These are phyloP conservation scores for Tilletia walkeri DNA, from an alignment of 1,284 basidiomycete genomes.

Conservation along the genomic window DNA sequence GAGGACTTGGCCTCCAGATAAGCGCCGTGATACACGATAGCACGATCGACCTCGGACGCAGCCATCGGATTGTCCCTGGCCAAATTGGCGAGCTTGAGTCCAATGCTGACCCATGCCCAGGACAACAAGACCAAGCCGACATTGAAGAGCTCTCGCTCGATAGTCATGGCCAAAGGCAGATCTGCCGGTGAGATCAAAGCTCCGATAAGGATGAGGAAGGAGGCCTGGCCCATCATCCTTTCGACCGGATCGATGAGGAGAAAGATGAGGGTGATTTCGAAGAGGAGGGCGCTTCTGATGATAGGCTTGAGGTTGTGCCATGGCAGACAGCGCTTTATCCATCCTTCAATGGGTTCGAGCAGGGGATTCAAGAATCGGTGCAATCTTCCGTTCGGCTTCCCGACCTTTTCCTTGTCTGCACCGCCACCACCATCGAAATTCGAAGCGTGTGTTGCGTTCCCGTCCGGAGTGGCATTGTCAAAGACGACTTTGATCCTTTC, in stretches of 20 bases:
- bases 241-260: conserved; percentile 66
- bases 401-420: too few species aligned
- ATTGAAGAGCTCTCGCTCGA: conserved; percentile 70
- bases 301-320: conserved; percentile 62
- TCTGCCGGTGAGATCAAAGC: conserved; percentile 68
- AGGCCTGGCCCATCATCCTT: conserved; percentile 66
- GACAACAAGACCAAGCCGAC: conserved; percentile 61
- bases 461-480: too few species aligned
- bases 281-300: conserved; percentile 66
- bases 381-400: too few species aligned
- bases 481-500: too few species aligned
- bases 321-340: conserved; percentile 10
- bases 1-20: conserved; percentile 60
- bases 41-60: conserved; percentile 54
- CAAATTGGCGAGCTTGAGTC: conserved; percentile 66
- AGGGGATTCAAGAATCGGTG: too few species aligned
- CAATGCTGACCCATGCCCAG: conserved; percentile 73
- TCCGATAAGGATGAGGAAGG: conserved; percentile 68
- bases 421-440: too few species aligned
- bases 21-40: conserved; percentile 24
- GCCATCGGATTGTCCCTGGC: conserved; percentile 62
- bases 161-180: conserved; percentile 67
- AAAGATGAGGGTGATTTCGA: conserved; percentile 66
- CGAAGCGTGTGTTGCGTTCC: too few species aligned
- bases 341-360: background rate